Base-by-base conservation (phyloP, 495 filamentous ascomycete genomes). In the Aspergillus homomorphus region DNA sequence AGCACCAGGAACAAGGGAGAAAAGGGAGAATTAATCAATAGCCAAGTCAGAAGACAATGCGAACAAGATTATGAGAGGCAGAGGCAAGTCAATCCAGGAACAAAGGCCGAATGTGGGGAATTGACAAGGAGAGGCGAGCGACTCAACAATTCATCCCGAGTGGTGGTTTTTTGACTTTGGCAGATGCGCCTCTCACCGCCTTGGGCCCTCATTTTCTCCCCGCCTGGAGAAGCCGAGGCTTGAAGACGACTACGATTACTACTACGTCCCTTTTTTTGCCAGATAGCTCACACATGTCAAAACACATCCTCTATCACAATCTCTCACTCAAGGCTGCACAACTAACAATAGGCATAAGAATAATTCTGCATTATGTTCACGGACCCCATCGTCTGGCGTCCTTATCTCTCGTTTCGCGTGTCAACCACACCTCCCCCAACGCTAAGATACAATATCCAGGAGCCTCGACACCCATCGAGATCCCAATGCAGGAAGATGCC, bases 401-500 rank as follows among this genome's bases (percentile, higher is more conserved):
- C 22, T 63, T 58, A 45, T 60, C 57, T 60, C 61, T 64, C 59
- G 55, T 62, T 53, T 51, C 33, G 51, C 60, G 60, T 45, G 51
- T 50, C 15, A 58, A 53, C 60, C 45, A 59, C 52, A 45, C 57
- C 43, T 56, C 54, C 60, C 62, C 64, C 65, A 55, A 64, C 62
- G 71, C 70, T 77, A 77, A 74, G 75, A 71, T 77, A 77, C 73
- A 77, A 67, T 65, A 64, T 62, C 51, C 46, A 54, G 38, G 57
- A 61, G 42, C 48, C 56, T 62, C 56, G 49, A 59, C 54, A 45
- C 60, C 54, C 56, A 51, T 54, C 62, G 58, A 55, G 57, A 57
- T 48, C 65, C 61, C 55, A 45, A 69, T 71, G 71, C 66, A 62
- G 56, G 65, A 58, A 67, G 62, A 64, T 62, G 57, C 58, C 55